Base-by-base conservation (phyloP, 768 basidiomycete genomes). In the Solioccasus polychromus region DNA sequence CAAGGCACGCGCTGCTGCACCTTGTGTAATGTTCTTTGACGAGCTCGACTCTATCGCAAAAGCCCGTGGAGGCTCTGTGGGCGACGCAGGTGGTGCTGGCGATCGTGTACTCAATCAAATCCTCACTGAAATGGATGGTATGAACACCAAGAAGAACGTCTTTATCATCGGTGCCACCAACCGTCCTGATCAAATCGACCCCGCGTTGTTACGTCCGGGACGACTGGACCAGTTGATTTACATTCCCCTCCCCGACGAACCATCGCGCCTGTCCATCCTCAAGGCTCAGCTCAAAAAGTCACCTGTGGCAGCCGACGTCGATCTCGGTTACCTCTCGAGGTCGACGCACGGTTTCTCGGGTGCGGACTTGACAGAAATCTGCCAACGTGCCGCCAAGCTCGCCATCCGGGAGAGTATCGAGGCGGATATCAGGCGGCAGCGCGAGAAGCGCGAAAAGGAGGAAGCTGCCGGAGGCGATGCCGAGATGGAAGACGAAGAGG, bases 11-110 rank as follows among this genome's bases (percentile, higher is more conserved):
- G 96, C 96, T 15, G 96, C 96, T 8, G 95, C 96, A 22, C 96
- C 96, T 44, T 98, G 96, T 65, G 96, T 99, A 58, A 96, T 99
- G 92, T 99, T 99, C 89, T 99, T 99, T 71, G 96, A 99, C 60
- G 96, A 99, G 69, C 77, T 99, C 67, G 96, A 99, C 68, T 96
- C 95, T 14, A 98, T 99, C 60, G 96, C 96, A 36, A 98, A 98
- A 74, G 82, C 93, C 42, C 91, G 96, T 71, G 96, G 96, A 51
- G 76, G 78, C 18, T 77, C 79, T 3, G 71, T 76, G 8, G 93
- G 93, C 30, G 96, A 98, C 69, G 96, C 71, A 44, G 96, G 96
- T 53, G 96, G 96, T 51, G 95, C 96, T 11, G 87, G 95, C 29
- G 96, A 99, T 63, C 92, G 96, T 73, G 96, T 98, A 14, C 78